Percentiles rank a stretch among this genome's conserved stretches.
Conservation (phyloP, 192 early-diverging fungal genomes). For the Rhizophagus clarus region DNA sequence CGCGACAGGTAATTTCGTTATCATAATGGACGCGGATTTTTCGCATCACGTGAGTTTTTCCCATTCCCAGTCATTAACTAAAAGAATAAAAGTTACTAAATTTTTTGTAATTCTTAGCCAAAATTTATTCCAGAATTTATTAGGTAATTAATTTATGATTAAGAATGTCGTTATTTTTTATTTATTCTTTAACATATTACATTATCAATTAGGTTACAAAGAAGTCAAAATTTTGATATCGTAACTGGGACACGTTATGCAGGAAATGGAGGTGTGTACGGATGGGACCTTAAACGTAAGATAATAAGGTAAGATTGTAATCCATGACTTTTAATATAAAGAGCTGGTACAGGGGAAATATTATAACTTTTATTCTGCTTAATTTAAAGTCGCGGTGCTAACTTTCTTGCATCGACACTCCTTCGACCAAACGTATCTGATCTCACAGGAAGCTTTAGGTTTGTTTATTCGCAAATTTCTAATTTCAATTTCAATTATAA, state of each 20-base stretch:
- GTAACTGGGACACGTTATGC: slow-evolving; percentile 94
- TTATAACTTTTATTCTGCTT: neutral
- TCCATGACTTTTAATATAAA: neutral
- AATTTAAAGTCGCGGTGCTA: slow-evolving; percentile 82
- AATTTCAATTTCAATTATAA: neutral
- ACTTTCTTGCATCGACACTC: slow-evolving; percentile 87
- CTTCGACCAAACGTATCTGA: slow-evolving; percentile 91
- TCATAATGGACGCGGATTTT: slow-evolving; percentile 99
- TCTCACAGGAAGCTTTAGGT: slow-evolving; percentile 93
- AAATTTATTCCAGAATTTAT: slow-evolving; percentile 98
- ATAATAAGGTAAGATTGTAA: slow-evolving; percentile 67
- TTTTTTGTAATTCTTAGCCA: slow-evolving; percentile 57
- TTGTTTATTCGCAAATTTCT: neutral
- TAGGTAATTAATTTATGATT: slow-evolving; percentile 42
- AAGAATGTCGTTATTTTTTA: neutral
- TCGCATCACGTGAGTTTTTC: slow-evolving; percentile 84
- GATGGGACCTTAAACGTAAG: slow-evolving; percentile 96
- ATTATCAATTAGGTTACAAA: slow-evolving; percentile 62
- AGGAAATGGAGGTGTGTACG: slow-evolving; percentile 90
- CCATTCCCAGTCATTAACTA: neutral
- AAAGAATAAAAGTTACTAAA: neutral
- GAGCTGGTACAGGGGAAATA: no score
- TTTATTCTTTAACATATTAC: neutral
- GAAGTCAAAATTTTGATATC: slow-evolving; percentile 83
- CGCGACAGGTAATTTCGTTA: slow-evolving; percentile 92